Base-by-base conservation (phyloP, 2,329 filamentous ascomycete species). In the Lasiodiplodia sp. region DNA sequence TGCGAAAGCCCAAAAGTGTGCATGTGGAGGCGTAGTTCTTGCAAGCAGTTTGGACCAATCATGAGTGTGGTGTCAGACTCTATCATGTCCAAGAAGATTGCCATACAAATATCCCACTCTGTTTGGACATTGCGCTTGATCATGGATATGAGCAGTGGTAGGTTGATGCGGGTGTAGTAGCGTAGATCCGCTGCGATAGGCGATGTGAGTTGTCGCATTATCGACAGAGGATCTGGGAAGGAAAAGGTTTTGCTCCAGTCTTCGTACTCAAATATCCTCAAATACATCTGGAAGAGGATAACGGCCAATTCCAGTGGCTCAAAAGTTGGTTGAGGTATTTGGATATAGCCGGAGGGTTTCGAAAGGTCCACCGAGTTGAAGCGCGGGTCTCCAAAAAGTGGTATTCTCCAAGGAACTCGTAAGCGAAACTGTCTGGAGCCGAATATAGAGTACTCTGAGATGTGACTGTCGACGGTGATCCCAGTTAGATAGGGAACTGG, bases 211-310 rank as follows among this genome's bases (percentile, higher is more conserved):
- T 67, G 31, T 3, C 25, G 49, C 34, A 40, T 28, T 10, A 53
- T 52, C n/a, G 47, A 52, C 23, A 31, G 16, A 11, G n/a, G 28
- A 16, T 28, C 25, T 16, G 44, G 3, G 10, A 6, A 10, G 40
- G n/a, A 56, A n/a, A 47, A 16, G 16, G 31, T 14, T 31, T 18
- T 25, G 31, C 16, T 34, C 40, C n/a, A 51, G 47, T 53, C 40
- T 28, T 67, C 55, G 14, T 52, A 28, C n/a, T 67, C 25, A 49
- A 67, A 67, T 25, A 67, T 52, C 10, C 12, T 60, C 18, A 60
- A 12, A 23, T 62, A 67, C 3, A 62, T n/a, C 8, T 51, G 25
- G 16, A 52, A 58, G 16, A 67, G 55, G 12, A 21, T 40, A n/a
- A 16, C 14, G 18, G 49, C 21, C n/a, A 66, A 11, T n/a, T 56